Evolutionary conservation across 352 stramenopile species (phyloP), one percentile per base, ranked within the genome.

Genomic region (Globisporangium polare): DNA sequence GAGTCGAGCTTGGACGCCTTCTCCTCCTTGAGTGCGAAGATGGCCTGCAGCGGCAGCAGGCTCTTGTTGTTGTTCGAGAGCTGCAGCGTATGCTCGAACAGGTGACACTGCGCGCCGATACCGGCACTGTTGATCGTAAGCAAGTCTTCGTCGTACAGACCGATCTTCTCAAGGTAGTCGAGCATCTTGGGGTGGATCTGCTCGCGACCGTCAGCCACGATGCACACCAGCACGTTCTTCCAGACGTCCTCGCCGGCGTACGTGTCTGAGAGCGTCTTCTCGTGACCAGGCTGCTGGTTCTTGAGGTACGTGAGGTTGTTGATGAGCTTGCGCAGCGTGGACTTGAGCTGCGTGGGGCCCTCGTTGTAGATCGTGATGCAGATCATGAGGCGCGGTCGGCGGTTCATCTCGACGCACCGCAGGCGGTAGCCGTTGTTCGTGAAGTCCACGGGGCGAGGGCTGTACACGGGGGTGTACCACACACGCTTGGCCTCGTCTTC

Each of bases 301-400:
- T 75, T 72, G 3, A 95, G 54, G 66, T 89, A 92, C 17, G 71
- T 66, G 61, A 94, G 75, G 62, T 95, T 95, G 73, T 92, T 94
- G 52, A 78, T 77, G 2, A 95, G 68, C 67, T 94, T 95, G 58
- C 84, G 78, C 6, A 95, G 67, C 50, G 86, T 92, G 6, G 66
- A 72, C 54, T 88, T 86, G 3, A 95, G 69, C 57, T 92, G 75
- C 33, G 78, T 66, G 5, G 79, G 80, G 0, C 68, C 69, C 71
- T 95, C 86, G 61, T 95, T 95, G 70, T 89, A 95, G 72, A 93
- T 91, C 27, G 83, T 95, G 66, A 95, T 91, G 55, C 83, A 90
- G 31, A 95, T 83, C 79, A 95, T 88, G 5, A 94, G 68, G n/a
- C 77, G 65, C 4, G 84, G 86, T 0, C 83, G 80, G 26, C 86